Percentiles rank a stretch among this genome's conserved stretches.
phyloP scores from a whole-genome alignment of 169 alveolate genomes.

The Eimeria necatrix region DNA sequence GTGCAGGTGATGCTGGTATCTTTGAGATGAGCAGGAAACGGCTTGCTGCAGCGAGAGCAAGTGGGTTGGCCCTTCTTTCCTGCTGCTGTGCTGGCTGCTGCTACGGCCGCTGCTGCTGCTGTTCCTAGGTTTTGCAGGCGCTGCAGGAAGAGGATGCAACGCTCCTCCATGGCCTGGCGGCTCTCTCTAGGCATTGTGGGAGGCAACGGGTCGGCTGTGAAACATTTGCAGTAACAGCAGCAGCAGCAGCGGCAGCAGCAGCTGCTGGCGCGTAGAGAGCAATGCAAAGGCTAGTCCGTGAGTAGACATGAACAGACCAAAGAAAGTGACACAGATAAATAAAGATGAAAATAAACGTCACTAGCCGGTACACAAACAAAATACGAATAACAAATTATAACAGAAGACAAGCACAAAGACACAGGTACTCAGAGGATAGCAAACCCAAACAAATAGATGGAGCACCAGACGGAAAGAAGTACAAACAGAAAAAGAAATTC shows the following conservation, averaged over 20 bases:
- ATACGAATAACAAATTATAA: no score
- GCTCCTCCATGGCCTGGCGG: conserved; percentile 13
- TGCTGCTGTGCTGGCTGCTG: background rate
- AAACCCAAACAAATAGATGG: no score
- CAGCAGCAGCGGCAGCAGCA: conserved; percentile 15
- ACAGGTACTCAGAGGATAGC: no score
- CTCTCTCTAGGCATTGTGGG: background rate
- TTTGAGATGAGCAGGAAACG: background rate
- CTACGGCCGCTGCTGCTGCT: background rate
- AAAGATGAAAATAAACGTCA: no score
- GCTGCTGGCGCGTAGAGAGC: background rate
- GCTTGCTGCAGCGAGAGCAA: conserved; percentile 25
- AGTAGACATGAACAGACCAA: no score
- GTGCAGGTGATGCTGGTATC: background rate
- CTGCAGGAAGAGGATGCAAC: conserved; percentile 12
- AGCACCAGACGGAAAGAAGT: no score
- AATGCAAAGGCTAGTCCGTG: no score
- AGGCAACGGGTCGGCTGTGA: conserved; percentile 9
- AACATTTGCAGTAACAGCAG: background rate
- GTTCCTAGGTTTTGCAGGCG: background rate
- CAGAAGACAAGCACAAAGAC: no score
- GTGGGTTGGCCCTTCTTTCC: background rate
- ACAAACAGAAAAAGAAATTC: no score
- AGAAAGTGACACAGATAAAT: no score
- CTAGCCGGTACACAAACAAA: no score